These are phyloP conservation scores for Xylaria sp. DNA, from an alignment of 2,329 filamentous ascomycete species.

Conservation along the genomic window DNA sequence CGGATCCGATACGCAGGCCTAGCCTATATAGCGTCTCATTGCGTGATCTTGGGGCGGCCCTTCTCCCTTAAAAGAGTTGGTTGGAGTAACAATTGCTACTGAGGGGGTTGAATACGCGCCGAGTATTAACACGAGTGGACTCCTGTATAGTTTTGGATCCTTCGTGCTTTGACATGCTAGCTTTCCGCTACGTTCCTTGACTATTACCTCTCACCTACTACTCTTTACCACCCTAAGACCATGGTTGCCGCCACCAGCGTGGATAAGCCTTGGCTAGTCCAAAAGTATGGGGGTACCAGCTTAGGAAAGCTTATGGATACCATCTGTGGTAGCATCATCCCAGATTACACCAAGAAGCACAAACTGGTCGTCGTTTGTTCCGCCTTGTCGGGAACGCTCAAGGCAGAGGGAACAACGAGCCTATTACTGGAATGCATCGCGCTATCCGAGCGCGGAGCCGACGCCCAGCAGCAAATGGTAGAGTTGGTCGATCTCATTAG, in stretches of 20 bases:
- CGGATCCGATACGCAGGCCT: slow-evolving; percentile 17
- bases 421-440: slow-evolving; percentile 51
- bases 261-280: slow-evolving; percentile 63
- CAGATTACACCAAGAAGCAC: slow-evolving; percentile 53
- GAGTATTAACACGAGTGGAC: slow-evolving; percentile 29
- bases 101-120: slow-evolving; percentile 17
- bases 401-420: slow-evolving; percentile 67
- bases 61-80: not conserved
- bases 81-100: slow-evolving; percentile 2
- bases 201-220: not conserved
- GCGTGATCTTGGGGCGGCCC: slow-evolving; percentile 15
- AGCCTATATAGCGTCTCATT: slow-evolving; percentile 21
- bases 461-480: slow-evolving; percentile 53
- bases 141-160: slow-evolving; percentile 14
- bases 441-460: slow-evolving; percentile 40
- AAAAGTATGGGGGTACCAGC: slow-evolving; percentile 71
- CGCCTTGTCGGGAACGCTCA: slow-evolving; percentile 64
- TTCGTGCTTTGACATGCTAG: slow-evolving; percentile 4
- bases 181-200: slow-evolving; percentile 12
- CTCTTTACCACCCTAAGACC: slow-evolving; percentile 5
- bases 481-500: slow-evolving; percentile 62
- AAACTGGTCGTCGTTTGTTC: slow-evolving; percentile 68
- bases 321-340: slow-evolving; percentile 53
- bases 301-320: slow-evolving; percentile 67
- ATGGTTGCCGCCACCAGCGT: slow-evolving; percentile 39